Base-by-base conservation (phyloP, 1,139 yeast species). In the Sugiyamaella novakii region DNA sequence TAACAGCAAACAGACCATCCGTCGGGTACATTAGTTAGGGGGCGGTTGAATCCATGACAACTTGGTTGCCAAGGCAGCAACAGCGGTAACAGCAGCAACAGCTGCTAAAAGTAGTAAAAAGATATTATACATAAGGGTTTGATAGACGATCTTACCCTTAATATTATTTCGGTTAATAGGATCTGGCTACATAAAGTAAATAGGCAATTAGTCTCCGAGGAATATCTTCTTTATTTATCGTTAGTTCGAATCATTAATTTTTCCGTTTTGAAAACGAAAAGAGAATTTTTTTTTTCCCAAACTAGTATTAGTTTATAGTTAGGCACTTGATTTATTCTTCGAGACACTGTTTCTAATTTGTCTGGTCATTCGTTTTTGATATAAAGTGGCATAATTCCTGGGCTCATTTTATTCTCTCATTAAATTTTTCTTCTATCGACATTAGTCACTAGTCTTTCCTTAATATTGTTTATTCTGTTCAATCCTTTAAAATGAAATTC, bases 401-500 rank as follows among this genome's bases (percentile, higher is more conserved):
- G n/a, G n/a, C n/a, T n/a, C n/a, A n/a, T 15, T 24, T 36, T 14
- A 25, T 5, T 37, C 21, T 12, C 17, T 22, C 31, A 22, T 24
- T 35, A 17, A 10, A 6, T 37, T 8, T 7, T 12, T 37, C 14
- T 8, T 15, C 12, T 27, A 7, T 27, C 6, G 11, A 17, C n/a
- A n/a, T n/a, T n/a, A n/a, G n/a, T n/a, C n/a, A n/a, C n/a, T 25
- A 15, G 8, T 28, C 14, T 7, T 6, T 29, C 29, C 15, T 39
- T 24, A 8, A 22, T 8, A 22, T 6, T 22, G 5, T 22, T 8
- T 22, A 22, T 22, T 22, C 25, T 22, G 5, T 8, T 22, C 25
- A 22, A n/a, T n/a, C n/a, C 29, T 29, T 39, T 10, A 39, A 5
- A 12, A 39, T 39, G 43, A 39, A 21, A 15, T 39, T 39, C 19